Conservation (phyloP, 768 basidiomycete genomes). For the Lactarius evosmus region DNA sequence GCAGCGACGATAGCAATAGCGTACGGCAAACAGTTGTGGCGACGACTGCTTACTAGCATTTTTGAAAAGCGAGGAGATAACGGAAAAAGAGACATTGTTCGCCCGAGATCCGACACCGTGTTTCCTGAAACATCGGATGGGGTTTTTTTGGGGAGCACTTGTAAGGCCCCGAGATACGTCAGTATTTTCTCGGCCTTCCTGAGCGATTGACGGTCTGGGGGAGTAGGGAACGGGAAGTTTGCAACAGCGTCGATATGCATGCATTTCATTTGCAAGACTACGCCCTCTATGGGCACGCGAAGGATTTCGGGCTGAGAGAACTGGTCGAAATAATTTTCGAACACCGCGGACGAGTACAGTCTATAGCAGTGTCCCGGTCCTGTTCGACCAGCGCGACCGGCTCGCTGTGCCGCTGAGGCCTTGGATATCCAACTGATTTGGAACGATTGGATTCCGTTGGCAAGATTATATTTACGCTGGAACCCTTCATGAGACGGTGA, state of each 20-base stretch:
- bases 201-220: conserved; percentile 76
- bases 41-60: conserved; percentile 84
- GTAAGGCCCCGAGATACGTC: conserved; percentile 79
- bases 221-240: conserved; percentile 98
- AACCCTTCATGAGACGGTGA: conserved; percentile 12
- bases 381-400: conserved; percentile 95
- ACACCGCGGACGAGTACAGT: conserved; percentile 92
- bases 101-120: conserved; percentile 86
- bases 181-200: conserved; percentile 80
- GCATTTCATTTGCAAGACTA: conserved; percentile 97
- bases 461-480: conserved; percentile 78
- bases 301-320: conserved; percentile 91
- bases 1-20: conserved; percentile 88
- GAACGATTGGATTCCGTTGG: conserved; percentile 86
- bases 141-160: conserved; percentile 31
- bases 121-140: conserved; percentile 40
- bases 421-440: conserved; percentile 72
- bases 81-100: conserved; percentile 90
- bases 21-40: conserved; percentile 90
- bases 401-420: conserved; percentile 55
- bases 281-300: conserved; percentile 93
- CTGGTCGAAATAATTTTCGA: conserved; percentile 85
- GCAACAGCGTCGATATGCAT: conserved; percentile 97
- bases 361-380: conserved; percentile 98
- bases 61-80: conserved; percentile 92